Percentiles rank a stretch among this genome's conserved stretches.
phyloP scores from a whole-genome alignment of 164 flowering plant species.

The Annona cherimola region DNA sequence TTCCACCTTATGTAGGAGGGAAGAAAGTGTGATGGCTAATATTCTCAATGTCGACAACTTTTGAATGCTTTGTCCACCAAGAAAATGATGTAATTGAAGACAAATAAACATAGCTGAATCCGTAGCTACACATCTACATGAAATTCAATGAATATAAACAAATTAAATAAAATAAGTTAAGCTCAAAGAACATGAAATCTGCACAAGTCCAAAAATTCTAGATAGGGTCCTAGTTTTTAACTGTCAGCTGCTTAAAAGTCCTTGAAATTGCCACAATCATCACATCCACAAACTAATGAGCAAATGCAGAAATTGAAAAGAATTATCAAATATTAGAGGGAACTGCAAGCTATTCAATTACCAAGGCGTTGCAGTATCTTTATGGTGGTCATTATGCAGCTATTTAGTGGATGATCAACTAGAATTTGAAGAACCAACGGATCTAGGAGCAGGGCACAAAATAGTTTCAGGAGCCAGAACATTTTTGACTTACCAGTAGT shows the following conservation, averaged over 20 bases:
- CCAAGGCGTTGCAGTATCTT: neutral
- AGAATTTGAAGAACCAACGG: neutral
- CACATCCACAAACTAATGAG: too few relatives aligned
- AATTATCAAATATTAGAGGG: neutral
- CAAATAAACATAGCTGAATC: too few relatives aligned
- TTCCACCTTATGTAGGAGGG: too few relatives aligned
- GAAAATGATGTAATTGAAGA: too few relatives aligned
- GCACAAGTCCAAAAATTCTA: neutral
- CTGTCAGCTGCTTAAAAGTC: too few relatives aligned
- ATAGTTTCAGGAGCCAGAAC: neutral
- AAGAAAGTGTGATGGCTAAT: too few relatives aligned
- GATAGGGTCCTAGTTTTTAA: neutral
- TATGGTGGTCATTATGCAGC: neutral
- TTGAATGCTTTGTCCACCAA: too few relatives aligned
- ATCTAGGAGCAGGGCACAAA: neutral
- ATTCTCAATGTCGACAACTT: too few relatives aligned
- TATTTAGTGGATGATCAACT: neutral
- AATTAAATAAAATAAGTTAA: neutral
- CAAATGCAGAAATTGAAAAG: too few relatives aligned
- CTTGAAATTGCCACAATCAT: too few relatives aligned
- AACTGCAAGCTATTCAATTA: neutral
- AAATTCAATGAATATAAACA: neutral
- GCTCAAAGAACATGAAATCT: too few relatives aligned
- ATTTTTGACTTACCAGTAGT: conserved; percentile 40
- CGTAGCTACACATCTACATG: too few relatives aligned